A percentile compares a stretch with the other conserved stretches of the same genome.
Conservation (phyloP, 208 protist species). For the Endotrypanum monterogeii region DNA sequence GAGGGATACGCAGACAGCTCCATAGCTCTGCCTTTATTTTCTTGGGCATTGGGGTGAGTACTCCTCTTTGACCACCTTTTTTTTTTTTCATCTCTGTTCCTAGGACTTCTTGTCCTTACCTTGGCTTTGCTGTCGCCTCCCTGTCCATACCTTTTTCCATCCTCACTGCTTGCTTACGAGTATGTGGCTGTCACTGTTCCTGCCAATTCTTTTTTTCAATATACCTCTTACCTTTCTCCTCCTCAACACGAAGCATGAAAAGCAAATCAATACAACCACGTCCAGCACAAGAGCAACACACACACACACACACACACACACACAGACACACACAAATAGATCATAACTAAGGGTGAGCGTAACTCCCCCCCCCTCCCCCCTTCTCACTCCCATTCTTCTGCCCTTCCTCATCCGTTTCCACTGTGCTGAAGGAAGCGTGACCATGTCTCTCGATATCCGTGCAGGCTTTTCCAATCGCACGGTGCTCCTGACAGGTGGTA, state of each 20-base stretch:
- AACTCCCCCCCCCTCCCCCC: background rate
- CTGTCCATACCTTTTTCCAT: too few relatives aligned
- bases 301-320: conserved; percentile 2
- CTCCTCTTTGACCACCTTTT: too few relatives aligned
- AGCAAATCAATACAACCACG: background rate
- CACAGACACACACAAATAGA: background rate
- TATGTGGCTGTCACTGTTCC: too few relatives aligned
- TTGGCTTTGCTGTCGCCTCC: too few relatives aligned
- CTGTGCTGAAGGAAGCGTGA: background rate
- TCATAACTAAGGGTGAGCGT: conserved; percentile 2
- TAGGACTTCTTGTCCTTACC: too few relatives aligned
- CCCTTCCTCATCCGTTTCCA: background rate
- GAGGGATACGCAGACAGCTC: too few relatives aligned
- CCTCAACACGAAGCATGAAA: background rate
- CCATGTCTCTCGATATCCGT: conserved; percentile 69
- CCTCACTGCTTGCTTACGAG: too few relatives aligned
- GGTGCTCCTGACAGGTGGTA: conserved; percentile 83
- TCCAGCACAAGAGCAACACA: background rate
- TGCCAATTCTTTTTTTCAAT: too few relatives aligned
- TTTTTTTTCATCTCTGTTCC: too few relatives aligned
- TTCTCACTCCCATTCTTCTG: background rate
- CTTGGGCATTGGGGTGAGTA: too few relatives aligned
- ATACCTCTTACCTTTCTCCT: too few relatives aligned
- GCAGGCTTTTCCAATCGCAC: conserved; percentile 61
- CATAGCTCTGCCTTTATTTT: too few relatives aligned